phyloP scores from a whole-genome alignment of 352 stramenopile genomes.

The Globisporangium camurandrum region DNA sequence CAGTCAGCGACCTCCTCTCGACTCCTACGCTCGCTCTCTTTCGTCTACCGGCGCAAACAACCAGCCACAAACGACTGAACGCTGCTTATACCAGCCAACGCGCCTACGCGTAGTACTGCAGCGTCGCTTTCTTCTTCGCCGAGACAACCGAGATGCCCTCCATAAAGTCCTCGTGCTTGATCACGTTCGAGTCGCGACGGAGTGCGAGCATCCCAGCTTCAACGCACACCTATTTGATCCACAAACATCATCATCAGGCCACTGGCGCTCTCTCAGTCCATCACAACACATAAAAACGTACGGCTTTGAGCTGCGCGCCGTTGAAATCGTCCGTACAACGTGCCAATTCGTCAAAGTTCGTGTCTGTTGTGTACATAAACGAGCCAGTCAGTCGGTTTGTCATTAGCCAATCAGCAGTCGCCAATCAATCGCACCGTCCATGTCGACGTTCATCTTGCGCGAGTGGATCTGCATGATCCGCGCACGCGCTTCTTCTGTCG shows the following conservation, averaged over 20 bases:
- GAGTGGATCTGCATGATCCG: slow-evolving; percentile 98
- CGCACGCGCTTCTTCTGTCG: slow-evolving; percentile 93
- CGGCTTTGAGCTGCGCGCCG: slow-evolving; percentile 96
- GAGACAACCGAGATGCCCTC: slow-evolving; percentile 97
- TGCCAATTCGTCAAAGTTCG: slow-evolving; percentile 98
- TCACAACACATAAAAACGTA: slow-evolving; percentile 22
- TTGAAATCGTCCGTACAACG: slow-evolving; percentile 99
- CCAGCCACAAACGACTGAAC: too few relatives aligned
- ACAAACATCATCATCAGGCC: too few relatives aligned
- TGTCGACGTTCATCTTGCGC: slow-evolving; percentile 95
- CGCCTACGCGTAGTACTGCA: slow-evolving; percentile 96
- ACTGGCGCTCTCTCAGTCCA: too few relatives aligned
- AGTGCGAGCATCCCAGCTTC: slow-evolving; percentile 98
- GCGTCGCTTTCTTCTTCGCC: slow-evolving; percentile 96
- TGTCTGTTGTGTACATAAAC: too few relatives aligned
- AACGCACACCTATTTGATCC: slow-evolving; percentile 81
- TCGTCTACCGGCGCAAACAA: not conserved
- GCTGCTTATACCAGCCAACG: too few relatives aligned
- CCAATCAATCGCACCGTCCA: slow-evolving; percentile 69
- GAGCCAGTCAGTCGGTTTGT: not conserved
- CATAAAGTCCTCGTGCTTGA: slow-evolving; percentile 99
- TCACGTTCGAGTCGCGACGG: slow-evolving; percentile 90
- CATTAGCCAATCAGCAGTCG: too few relatives aligned
- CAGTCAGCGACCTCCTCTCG: not conserved
- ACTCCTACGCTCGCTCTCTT: not conserved